phyloP scores from a whole-genome alignment of 2,329 filamentous ascomycete species.

The Penicillium sp. region DNA sequence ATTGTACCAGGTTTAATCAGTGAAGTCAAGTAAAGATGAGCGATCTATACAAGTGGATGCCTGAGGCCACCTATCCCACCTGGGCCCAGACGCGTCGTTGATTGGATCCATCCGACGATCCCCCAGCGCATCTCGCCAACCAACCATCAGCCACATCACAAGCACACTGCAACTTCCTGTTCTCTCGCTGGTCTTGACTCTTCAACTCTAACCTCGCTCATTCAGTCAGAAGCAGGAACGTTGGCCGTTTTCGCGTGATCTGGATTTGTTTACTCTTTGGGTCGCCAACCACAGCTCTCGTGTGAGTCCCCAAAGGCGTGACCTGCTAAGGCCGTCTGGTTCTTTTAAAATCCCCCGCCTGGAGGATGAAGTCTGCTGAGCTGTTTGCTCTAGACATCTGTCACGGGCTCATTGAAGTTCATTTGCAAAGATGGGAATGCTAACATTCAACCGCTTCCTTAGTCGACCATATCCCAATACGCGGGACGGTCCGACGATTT shows the following conservation, averaged over 20 bases:
- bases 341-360: background rate
- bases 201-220: background rate
- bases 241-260: slow-evolving; percentile 3
- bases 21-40: background rate
- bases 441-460: slow-evolving; percentile 40
- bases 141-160: slow-evolving; percentile 8
- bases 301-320: slow-evolving; percentile 5
- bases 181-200: slow-evolving; percentile 2
- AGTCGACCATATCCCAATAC: slow-evolving; percentile 38
- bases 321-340: background rate
- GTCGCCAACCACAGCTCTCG: slow-evolving; percentile 16
- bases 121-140: slow-evolving; percentile 5
- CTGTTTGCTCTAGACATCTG: background rate
- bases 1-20: background rate
- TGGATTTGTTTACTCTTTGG: slow-evolving; percentile 5
- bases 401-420: background rate
- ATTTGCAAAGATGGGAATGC: slow-evolving; percentile 35
- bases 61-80: slow-evolving; percentile 2
- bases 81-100: background rate
- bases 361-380: background rate
- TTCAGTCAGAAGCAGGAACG: background rate
- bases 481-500: slow-evolving; percentile 38
- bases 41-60: background rate
- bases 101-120: slow-evolving; percentile 7
- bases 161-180: slow-evolving; percentile 4